phyloP scores from a whole-genome alignment of 2,329 filamentous ascomycete species.

The Colletotrichum lindemuthianum region DNA sequence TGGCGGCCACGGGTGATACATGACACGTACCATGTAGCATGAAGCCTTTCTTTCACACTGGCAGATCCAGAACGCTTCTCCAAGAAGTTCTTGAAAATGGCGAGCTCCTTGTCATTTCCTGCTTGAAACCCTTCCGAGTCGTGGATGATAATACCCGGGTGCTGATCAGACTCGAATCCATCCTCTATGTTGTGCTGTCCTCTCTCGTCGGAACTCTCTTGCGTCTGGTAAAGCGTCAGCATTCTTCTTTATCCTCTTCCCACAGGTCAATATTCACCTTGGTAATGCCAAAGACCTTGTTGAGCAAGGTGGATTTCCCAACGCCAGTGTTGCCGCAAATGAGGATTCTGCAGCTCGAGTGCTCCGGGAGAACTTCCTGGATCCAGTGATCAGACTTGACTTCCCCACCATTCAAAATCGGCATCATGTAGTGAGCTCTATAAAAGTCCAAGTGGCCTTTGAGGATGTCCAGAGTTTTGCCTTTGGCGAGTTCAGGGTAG shows the following conservation, averaged over 20 bases:
- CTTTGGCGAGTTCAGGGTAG: slow-evolving; percentile 17
- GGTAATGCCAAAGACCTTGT: slow-evolving; percentile 40
- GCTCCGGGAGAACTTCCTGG: neutral
- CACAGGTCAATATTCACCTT: slow-evolving; percentile 14
- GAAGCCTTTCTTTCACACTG: slow-evolving; percentile 35
- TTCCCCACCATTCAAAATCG: neutral
- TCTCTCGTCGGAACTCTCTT: slow-evolving; percentile 40
- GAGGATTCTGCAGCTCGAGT: slow-evolving; percentile 36
- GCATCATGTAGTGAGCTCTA: neutral
- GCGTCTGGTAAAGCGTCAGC: slow-evolving; percentile 24
- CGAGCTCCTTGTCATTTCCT: slow-evolving; percentile 38
- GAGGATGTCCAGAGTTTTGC: neutral
- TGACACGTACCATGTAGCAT: slow-evolving; percentile 40
- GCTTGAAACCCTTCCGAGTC: slow-evolving; percentile 43
- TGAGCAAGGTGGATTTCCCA: slow-evolving; percentile 42
- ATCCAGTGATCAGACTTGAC: neutral
- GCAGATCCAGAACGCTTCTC: slow-evolving; percentile 37
- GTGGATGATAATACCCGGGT: slow-evolving; percentile 42
- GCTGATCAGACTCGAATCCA: slow-evolving; percentile 41
- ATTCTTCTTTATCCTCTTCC: neutral
- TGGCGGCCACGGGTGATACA: neutral
- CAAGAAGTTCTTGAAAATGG: slow-evolving; percentile 40
- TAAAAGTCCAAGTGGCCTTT: slow-evolving; percentile 5
- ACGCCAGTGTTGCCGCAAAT: slow-evolving; percentile 43
- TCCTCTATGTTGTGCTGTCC: slow-evolving; percentile 42